Evolutionary conservation across 495 filamentous ascomycete genomes (phyloP).

Genomic region (Xylaria intraflava): DNA sequence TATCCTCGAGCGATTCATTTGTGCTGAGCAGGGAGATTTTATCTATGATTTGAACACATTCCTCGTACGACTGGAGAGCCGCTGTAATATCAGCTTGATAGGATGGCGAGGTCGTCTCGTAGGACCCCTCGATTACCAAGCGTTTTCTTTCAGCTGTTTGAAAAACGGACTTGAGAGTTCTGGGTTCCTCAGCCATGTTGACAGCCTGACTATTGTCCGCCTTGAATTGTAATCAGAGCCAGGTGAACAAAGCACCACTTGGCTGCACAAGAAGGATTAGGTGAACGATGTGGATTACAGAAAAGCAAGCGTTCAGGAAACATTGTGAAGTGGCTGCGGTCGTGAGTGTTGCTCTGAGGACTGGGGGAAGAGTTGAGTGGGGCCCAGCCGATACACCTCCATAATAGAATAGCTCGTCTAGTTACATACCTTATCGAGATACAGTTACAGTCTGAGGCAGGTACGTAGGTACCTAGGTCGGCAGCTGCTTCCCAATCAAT

Average conservation of each 20-base stretch:
- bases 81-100: slow-evolving; percentile 63
- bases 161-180: slow-evolving; percentile 40
- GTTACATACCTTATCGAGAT: no score
- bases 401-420: no score
- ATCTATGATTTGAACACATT: slow-evolving; percentile 62
- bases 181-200: slow-evolving; percentile 24
- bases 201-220: not conserved
- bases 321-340: not conserved
- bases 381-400: no score
- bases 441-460: no score
- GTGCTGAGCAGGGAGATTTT: slow-evolving; percentile 76
- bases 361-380: no score
- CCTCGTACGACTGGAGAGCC: slow-evolving; percentile 62
- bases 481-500: no score
- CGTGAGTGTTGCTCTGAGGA: no score
- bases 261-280: not conserved
- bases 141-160: slow-evolving; percentile 50
- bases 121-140: slow-evolving; percentile 27
- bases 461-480: no score
- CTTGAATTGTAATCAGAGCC: not conserved
- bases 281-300: not conserved
- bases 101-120: slow-evolving; percentile 46
- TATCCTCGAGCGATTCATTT: slow-evolving; percentile 85
- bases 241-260: not conserved
- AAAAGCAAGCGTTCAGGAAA: not conserved